phyloP scores from a whole-genome alignment of 2,329 filamentous ascomycete species.

The Pyrenophora graminea region DNA sequence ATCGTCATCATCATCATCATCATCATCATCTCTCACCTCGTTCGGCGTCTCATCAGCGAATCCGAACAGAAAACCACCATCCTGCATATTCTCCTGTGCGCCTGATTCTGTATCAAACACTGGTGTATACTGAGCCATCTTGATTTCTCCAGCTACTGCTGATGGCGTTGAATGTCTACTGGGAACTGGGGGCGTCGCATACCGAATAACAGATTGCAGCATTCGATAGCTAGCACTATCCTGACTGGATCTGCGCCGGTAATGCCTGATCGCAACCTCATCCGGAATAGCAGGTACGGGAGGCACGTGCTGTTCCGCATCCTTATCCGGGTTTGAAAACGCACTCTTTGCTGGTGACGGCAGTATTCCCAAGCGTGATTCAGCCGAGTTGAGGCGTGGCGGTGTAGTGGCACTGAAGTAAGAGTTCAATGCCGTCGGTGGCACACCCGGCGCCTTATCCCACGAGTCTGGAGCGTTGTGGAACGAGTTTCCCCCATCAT shows the following conservation, averaged over 20 bases:
- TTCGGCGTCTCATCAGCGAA: background rate
- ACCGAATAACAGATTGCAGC: constrained; percentile 35
- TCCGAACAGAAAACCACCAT: background rate
- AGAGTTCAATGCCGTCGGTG: constrained; percentile 10
- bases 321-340: constrained; percentile 27
- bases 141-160: constrained; percentile 3
- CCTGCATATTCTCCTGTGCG: background rate
- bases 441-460: constrained; percentile 20
- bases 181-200: constrained; percentile 28
- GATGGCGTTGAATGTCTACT: constrained; percentile 3
- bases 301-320: constrained; percentile 28
- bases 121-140: constrained; percentile 5
- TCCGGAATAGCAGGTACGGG: constrained; percentile 38
- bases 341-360: constrained; percentile 38
- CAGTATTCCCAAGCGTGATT: constrained; percentile 28
- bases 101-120: constrained; percentile 3
- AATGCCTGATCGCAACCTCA: constrained; percentile 17
- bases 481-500: constrained; percentile 35
- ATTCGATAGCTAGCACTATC: constrained; percentile 29
- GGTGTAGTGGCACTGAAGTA: constrained; percentile 16
- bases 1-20: constrained; percentile 22
- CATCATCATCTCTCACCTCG: constrained; percentile 5
- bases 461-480: constrained; percentile 35
- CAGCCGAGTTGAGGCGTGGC: constrained; percentile 3
- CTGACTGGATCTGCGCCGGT: constrained; percentile 16